A percentile compares a stretch with the other conserved stretches of the same genome.
phyloP scores from a whole-genome alignment of 2,329 filamentous ascomycete species.

The Capronia epimyces region DNA sequence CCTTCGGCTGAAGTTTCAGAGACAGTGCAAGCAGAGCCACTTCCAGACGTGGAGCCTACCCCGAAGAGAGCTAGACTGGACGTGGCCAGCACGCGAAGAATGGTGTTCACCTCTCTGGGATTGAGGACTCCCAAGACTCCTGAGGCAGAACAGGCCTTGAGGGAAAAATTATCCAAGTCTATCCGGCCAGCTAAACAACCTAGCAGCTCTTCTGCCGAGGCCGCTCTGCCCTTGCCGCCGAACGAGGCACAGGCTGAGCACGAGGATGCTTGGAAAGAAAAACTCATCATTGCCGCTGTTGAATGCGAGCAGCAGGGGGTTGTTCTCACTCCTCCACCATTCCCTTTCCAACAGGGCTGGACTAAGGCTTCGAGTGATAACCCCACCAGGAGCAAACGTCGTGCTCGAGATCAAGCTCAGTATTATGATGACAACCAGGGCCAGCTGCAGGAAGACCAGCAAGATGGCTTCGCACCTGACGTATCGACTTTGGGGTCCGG shows the following conservation, averaged over 20 bases:
- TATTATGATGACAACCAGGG: conserved; percentile 30
- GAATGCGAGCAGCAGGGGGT: conserved; percentile 73
- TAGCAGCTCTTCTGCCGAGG: not conserved
- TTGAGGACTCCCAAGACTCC: conserved; percentile 63
- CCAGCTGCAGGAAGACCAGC: conserved; percentile 36
- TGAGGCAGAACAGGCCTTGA: conserved; percentile 61
- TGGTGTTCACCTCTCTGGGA: conserved; percentile 68
- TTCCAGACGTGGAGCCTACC: conserved; percentile 2
- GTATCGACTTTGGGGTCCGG: conserved; percentile 11
- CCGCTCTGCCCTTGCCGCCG: conserved; percentile 25
- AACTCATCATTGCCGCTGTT: conserved; percentile 69
- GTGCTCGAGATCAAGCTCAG: conserved; percentile 15
- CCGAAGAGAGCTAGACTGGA: conserved; percentile 46
- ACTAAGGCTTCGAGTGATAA: conserved; percentile 49
- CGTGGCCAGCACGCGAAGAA: conserved; percentile 58
- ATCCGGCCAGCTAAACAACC: conserved; percentile 24
- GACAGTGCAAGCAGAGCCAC: not conserved
- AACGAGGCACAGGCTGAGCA: conserved; percentile 50
- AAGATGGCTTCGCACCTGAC: conserved; percentile 33
- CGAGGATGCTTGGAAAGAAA: conserved; percentile 59
- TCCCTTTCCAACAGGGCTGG: conserved; percentile 87
- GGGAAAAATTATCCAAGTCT: conserved; percentile 46
- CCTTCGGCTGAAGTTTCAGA: not conserved
- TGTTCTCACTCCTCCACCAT: conserved; percentile 69
- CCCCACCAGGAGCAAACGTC: conserved; percentile 27